Conservation (phyloP, 2,329 filamentous ascomycete genomes). For the Cladorrhinum sp. region DNA sequence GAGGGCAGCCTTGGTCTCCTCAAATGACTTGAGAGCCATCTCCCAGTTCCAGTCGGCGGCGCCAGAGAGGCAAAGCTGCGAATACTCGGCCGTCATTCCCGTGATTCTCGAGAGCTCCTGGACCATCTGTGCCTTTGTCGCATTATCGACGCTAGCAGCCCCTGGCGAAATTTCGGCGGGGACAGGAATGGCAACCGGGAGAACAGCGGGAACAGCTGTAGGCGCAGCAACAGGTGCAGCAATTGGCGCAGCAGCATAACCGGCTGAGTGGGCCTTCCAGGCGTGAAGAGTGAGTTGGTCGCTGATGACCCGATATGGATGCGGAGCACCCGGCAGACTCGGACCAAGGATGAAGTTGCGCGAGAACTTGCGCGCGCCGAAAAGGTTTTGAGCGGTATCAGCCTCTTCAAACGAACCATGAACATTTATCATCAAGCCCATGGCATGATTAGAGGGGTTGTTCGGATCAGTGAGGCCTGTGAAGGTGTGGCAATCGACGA, state of each 20-base stretch:
- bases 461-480: slow-evolving; percentile 68
- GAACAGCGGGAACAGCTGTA: slow-evolving; percentile 1
- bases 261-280: slow-evolving; percentile 41
- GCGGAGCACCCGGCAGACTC: slow-evolving; percentile 58
- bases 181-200: not conserved
- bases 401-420: slow-evolving; percentile 83
- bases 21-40: slow-evolving; percentile 70
- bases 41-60: slow-evolving; percentile 73
- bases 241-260: slow-evolving; percentile 39
- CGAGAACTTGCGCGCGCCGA: slow-evolving; percentile 73
- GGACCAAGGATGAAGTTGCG: slow-evolving; percentile 78
- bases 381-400: slow-evolving; percentile 52
- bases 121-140: slow-evolving; percentile 63
- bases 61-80: slow-evolving; percentile 75
- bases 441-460: slow-evolving; percentile 54
- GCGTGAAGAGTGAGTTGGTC: slow-evolving; percentile 74
- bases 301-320: slow-evolving; percentile 62
- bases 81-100: slow-evolving; percentile 75
- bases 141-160: slow-evolving; percentile 13
- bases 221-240: slow-evolving; percentile 21
- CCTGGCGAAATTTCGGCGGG: not conserved
- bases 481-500: slow-evolving; percentile 76
- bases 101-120: slow-evolving; percentile 73
- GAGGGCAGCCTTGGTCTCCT: slow-evolving; percentile 64
- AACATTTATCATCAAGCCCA: slow-evolving; percentile 74